A percentile compares a stretch with the other conserved stretches of the same genome.
Evolutionary conservation across 805 yeast genomes (phyloP).

Genomic region (Kodamaea laetipori): DNA sequence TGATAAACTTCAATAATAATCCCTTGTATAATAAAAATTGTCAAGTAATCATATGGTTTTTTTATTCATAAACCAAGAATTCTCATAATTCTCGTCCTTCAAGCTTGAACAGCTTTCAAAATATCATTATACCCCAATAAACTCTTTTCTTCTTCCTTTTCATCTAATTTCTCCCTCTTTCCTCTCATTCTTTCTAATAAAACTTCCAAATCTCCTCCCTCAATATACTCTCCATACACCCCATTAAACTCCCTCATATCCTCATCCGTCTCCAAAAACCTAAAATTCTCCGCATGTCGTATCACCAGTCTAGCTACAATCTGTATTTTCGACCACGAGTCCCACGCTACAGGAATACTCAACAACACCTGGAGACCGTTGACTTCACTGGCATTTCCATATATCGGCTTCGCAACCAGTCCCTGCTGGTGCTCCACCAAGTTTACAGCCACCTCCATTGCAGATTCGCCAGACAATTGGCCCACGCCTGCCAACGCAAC

Average conservation of each 20-base stretch:
- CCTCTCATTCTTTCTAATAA: constrained; percentile 1
- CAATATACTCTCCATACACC: constrained; percentile 17
- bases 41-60: no score
- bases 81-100: no score
- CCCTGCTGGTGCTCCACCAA: constrained; percentile 8
- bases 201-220: constrained; percentile 1
- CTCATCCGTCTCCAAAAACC: constrained; percentile 20
- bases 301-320: constrained; percentile 30
- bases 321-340: constrained; percentile 52
- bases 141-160: background rate
- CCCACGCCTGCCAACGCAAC: constrained; percentile 15
- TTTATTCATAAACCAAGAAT: no score
- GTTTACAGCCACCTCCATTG: constrained; percentile 9
- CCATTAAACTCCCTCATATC: constrained; percentile 20
- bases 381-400: constrained; percentile 12
- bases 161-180: background rate
- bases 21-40: no score
- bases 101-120: background rate
- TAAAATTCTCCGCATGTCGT: constrained; percentile 15
- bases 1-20: no score
- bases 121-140: constrained; percentile 2
- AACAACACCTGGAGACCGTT: constrained; percentile 11
- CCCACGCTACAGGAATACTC: constrained; percentile 51
- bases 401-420: constrained; percentile 20
- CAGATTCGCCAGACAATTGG: constrained; percentile 6